Evolutionary conservation across 768 basidiomycete genomes (phyloP), one percentile per base, ranked within the genome.

Genomic region (Boletus eberwhitei): DNA sequence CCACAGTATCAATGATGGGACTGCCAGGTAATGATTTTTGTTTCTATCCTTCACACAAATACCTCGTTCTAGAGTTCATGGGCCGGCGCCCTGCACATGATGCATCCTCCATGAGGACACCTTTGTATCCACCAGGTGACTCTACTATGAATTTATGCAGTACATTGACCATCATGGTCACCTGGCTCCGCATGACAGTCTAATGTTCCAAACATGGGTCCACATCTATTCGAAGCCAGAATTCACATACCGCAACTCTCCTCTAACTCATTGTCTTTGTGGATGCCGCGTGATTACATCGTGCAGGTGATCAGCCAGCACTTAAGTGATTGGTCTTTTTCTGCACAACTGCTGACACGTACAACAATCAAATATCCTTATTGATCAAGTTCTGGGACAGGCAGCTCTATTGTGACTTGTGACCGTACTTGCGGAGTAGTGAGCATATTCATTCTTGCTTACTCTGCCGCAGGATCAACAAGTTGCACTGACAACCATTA

Each of bases 181-280:
- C 16, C 14, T 16, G 38, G 34, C 35, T 14, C 29, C 53, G 13
- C 34, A 54, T 9, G 29, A 24, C 12, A 29, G 13, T 9, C 13
- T 32, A 35, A 37, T n/a, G 19, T 43, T 44, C 36, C 21, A n/a
- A 42, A 36, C 31, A 32, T 38, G 34, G 12, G 4, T 35, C 22
- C 8, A 22, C 21, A 8, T 48, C n/a, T 37, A 59, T 59, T 54
- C 36, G 24, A 59, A 49, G 43, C 47, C n/a, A 21, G 12, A 31
- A 35, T 26, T 56, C 22, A 22, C 53, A 43, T 38, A 11, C 36
- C 0, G 32, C 13, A 22, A 17, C 8, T 9, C n/a, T 37, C 31
- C 35, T 47, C 39, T 29, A 29, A 19, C 35, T 19, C 24, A 12
- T 24, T 29, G 24, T 38, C 45, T 13, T 35, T n/a, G n/a, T 41